phyloP scores from a whole-genome alignment of 2,329 filamentous ascomycete species.

The Colletotrichum chrysophilum region DNA sequence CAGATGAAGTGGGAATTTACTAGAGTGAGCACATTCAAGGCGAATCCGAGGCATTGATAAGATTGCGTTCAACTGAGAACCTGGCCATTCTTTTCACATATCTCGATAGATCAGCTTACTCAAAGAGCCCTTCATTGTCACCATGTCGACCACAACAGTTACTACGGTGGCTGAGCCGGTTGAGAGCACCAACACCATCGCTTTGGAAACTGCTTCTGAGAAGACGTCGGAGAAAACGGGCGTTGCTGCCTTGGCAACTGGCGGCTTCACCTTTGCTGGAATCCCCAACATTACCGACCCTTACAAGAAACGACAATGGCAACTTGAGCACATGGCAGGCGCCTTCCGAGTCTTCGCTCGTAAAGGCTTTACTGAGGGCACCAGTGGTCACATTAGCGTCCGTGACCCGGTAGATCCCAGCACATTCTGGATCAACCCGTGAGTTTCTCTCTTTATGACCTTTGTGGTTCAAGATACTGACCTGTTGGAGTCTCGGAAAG shows the following conservation, averaged over 20 bases:
- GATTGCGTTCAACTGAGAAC: background rate
- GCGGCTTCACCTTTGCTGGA: conserved; percentile 44
- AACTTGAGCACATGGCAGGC: conserved; percentile 45
- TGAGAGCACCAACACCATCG: background rate
- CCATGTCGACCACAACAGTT: background rate
- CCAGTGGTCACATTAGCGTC: conserved; percentile 68
- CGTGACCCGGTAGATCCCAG: conserved; percentile 64
- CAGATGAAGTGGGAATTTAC: background rate
- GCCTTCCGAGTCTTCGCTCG: conserved; percentile 53
- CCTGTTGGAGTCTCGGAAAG: conserved; percentile 44
- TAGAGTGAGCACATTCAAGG: background rate
- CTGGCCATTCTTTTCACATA: background rate
- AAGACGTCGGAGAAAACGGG: background rate
- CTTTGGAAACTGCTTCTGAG: background rate
- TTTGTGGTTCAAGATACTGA: background rate
- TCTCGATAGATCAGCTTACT: background rate
- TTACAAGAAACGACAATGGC: conserved; percentile 34
- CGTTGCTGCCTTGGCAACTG: conserved; percentile 21
- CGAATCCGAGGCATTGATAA: background rate
- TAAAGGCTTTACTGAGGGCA: conserved; percentile 64
- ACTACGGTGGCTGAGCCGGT: background rate
- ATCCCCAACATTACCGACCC: conserved; percentile 60
- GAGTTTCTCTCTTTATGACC: background rate
- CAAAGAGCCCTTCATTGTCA: background rate
- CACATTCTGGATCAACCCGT: conserved; percentile 59